Conservation (phyloP, 768 basidiomycete genomes). For the Pulveroboletus sp. region DNA sequence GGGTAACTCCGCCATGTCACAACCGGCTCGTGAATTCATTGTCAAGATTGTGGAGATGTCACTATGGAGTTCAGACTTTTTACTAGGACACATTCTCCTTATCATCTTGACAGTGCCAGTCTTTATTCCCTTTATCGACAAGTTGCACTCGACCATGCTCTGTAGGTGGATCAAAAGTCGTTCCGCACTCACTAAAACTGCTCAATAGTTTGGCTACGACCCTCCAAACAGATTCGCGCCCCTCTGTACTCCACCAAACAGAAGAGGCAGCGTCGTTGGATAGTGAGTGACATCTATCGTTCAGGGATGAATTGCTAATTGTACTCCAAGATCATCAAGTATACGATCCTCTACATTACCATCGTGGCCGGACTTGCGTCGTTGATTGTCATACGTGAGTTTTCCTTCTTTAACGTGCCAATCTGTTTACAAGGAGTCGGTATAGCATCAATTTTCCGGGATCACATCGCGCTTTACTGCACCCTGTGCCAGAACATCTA, state of each 20-base stretch:
- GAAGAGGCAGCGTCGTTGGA: conserved; percentile 89
- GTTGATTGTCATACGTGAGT: conserved; percentile 80
- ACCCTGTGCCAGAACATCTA: conserved; percentile 84
- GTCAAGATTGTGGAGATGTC: conserved; percentile 99
- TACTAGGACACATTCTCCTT: conserved; percentile 80
- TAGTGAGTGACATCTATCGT: conserved; percentile 46
- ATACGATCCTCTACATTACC: conserved; percentile 77
- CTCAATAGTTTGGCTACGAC: conserved; percentile 84
- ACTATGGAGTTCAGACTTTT: conserved; percentile 93
- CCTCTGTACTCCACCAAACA: conserved; percentile 94
- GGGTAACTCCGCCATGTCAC: conserved; percentile 88
- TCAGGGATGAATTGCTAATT: conserved; percentile 2
- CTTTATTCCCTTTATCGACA: conserved; percentile 85
- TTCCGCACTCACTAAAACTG: conserved; percentile 6
- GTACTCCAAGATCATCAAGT: conserved; percentile 69
- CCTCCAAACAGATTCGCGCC: conserved; percentile 90
- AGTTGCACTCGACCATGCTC: conserved; percentile 88
- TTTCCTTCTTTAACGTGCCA: conserved; percentile 2
- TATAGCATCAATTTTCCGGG: conserved; percentile 77
- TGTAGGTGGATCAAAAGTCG: conserved; percentile 49
- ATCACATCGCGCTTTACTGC: conserved; percentile 75
- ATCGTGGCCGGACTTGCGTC: conserved; percentile 78
- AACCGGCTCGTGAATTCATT: conserved; percentile 94
- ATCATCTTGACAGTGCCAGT: conserved; percentile 84
- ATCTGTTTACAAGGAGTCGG: conserved; percentile 13